Percentiles rank a stretch among this genome's conserved stretches.
phyloP scores from a whole-genome alignment of 2,329 filamentous ascomycete species.

The Madurella mycetomatis region DNA sequence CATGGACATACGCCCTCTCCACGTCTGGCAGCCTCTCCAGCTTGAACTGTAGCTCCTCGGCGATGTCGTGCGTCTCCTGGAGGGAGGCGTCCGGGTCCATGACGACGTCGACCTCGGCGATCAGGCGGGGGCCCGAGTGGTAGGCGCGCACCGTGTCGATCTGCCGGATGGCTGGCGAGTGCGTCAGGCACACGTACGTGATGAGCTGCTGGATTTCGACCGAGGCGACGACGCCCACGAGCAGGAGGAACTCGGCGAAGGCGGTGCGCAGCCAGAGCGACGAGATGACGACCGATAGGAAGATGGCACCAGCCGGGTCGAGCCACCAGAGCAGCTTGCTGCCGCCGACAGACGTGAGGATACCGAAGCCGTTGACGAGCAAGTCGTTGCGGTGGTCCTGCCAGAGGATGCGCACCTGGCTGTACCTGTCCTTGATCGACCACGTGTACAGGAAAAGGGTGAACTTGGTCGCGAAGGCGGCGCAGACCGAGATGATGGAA shows the following conservation, averaged over 20 bases:
- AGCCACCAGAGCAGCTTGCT: slow-evolving; percentile 91
- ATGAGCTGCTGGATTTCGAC: slow-evolving; percentile 87
- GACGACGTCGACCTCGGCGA: slow-evolving; percentile 94
- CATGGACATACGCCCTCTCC: slow-evolving; percentile 92
- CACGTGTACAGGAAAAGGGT: slow-evolving; percentile 86
- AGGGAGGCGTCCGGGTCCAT: slow-evolving; percentile 75
- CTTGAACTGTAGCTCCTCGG: slow-evolving; percentile 91
- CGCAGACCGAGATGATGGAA: slow-evolving; percentile 76
- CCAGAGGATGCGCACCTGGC: slow-evolving; percentile 88
- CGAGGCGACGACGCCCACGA: slow-evolving; percentile 84
- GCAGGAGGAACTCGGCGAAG: slow-evolving; percentile 81
- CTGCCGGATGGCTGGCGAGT: slow-evolving; percentile 72
- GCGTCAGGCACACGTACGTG: slow-evolving; percentile 93
- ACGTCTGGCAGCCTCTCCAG: slow-evolving; percentile 87
- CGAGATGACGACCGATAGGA: slow-evolving; percentile 74
- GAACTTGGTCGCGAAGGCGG: slow-evolving; percentile 84
- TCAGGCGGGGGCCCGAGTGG: slow-evolving; percentile 80
- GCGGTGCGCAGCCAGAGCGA: slow-evolving; percentile 80
- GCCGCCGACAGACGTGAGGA: slow-evolving; percentile 87
- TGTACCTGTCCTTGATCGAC: slow-evolving; percentile 84
- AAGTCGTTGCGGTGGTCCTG: slow-evolving; percentile 96
- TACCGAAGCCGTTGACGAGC: slow-evolving; percentile 91
- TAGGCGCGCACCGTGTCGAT: slow-evolving; percentile 96
- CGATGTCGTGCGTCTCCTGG: slow-evolving; percentile 81
- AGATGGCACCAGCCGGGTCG: slow-evolving; percentile 84